Percentiles rank a stretch among this genome's conserved stretches.
These are phyloP conservation scores for Oenanthe sinensis DNA, from an alignment of 129 eudicot species.

Conservation along the genomic window DNA sequence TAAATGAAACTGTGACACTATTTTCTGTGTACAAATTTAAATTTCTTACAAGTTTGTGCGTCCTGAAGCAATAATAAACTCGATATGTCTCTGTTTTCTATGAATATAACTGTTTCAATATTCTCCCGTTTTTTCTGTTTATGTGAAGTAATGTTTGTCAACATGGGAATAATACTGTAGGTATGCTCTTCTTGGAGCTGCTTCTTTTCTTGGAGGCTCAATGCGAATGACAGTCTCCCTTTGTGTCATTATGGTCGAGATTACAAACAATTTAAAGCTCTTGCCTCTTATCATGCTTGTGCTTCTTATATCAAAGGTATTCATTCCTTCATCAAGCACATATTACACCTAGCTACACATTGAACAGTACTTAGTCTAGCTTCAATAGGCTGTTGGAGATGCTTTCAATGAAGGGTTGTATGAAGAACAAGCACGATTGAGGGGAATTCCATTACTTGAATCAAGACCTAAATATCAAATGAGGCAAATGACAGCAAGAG, in stretches of 20 bases:
- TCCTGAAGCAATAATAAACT: background rate
- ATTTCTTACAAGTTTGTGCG: background rate
- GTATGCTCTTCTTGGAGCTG: constrained; percentile 98
- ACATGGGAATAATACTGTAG: constrained; percentile 25
- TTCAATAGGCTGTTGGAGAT: constrained; percentile 92
- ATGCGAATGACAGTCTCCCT: constrained; percentile 98
- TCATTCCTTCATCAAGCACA: background rate
- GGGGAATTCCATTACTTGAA: constrained; percentile 88
- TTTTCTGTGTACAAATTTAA: background rate
- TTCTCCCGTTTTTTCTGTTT: background rate
- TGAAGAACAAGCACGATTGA: constrained; percentile 91
- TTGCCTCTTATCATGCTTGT: constrained; percentile 98
- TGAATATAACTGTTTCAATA: background rate
- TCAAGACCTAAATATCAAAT: constrained; percentile 89
- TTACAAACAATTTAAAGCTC: constrained; percentile 82
- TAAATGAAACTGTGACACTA: background rate
- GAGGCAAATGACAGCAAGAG: constrained; percentile 91
- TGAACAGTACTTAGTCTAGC: constrained; percentile 8
- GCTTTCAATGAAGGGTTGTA: constrained; percentile 94
- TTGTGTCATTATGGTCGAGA: constrained; percentile 96
- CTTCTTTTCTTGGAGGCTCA: constrained; percentile 96
- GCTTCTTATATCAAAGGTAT: constrained; percentile 95
- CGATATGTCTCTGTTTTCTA: background rate
- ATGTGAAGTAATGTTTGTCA: background rate
- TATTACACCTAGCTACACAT: background rate